Conservation (phyloP, 441 rosid genomes). For the Aquilaria agallochum region DNA sequence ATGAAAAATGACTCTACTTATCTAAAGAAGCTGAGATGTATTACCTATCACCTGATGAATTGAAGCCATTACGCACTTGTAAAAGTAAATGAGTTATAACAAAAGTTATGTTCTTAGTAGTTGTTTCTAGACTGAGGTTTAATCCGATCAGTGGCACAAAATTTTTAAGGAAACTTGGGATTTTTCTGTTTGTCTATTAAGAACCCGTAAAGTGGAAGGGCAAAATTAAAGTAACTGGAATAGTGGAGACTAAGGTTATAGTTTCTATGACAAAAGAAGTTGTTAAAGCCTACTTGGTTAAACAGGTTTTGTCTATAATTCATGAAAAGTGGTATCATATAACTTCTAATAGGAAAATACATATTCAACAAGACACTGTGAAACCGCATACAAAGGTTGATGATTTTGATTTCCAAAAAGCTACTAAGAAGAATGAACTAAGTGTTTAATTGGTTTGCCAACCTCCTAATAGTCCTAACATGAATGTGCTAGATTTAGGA, state of each 20-base stretch:
- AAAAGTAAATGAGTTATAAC: background rate
- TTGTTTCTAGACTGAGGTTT: background rate
- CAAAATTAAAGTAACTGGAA: background rate
- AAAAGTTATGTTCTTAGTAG: background rate
- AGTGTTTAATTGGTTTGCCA: too few relatives aligned
- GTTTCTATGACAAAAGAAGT: background rate
- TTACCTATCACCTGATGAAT: background rate
- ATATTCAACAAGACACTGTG: too few relatives aligned
- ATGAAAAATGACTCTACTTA: slow-evolving; percentile 12
- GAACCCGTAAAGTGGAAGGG: background rate
- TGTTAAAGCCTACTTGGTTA: background rate
- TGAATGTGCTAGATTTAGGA: too few relatives aligned
- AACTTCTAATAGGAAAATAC: too few relatives aligned
- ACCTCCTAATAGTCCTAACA: too few relatives aligned
- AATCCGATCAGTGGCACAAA: background rate
- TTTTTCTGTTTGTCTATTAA: background rate
- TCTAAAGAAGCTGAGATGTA: background rate
- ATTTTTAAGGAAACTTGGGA: background rate
- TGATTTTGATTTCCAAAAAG: too few relatives aligned
- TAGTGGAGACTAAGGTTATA: background rate
- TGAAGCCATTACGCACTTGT: background rate
- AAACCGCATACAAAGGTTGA: too few relatives aligned
- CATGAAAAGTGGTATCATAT: background rate
- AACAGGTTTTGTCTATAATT: background rate
- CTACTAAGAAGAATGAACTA: too few relatives aligned